These are phyloP conservation scores for Luvunga scandens DNA, from an alignment of 345 rosid genomes.

Conservation along the genomic window DNA sequence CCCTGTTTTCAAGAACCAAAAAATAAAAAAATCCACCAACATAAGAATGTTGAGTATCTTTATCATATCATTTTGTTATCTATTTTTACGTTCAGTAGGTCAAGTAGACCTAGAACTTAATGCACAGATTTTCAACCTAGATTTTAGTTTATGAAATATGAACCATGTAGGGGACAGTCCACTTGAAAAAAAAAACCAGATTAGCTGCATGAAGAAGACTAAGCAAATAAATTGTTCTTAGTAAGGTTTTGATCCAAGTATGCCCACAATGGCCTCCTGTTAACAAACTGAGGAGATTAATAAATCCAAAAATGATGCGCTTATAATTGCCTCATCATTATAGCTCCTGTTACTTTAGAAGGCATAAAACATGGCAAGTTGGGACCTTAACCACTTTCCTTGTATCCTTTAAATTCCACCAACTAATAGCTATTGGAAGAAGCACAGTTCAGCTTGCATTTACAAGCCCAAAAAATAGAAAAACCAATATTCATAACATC, in stretches of 20 bases:
- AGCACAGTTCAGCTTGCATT: background rate
- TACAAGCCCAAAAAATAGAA: background rate
- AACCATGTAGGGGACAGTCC: background rate
- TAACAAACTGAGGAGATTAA: background rate
- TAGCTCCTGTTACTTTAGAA: background rate
- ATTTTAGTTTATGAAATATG: background rate
- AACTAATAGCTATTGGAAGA: background rate
- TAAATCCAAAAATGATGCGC: background rate
- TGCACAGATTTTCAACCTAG: background rate
- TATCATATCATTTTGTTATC: background rate
- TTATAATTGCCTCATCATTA: background rate
- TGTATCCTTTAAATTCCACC: background rate
- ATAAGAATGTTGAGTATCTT: background rate
- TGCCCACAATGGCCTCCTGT: background rate
- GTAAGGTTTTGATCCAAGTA: background rate
- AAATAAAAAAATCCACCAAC: background rate
- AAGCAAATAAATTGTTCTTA: background rate
- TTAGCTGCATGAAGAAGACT: background rate
- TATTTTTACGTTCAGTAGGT: background rate
- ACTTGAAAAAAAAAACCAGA: background rate
- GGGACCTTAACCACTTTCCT: background rate
- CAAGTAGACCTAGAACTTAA: background rate
- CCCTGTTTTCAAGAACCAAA: slow-evolving; percentile 39
- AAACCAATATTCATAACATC: background rate
- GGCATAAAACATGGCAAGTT: background rate